Percentiles rank a stretch among this genome's conserved stretches.
Conservation (phyloP, 352 stramenopile genomes). For the Phytopythium oedochilum region DNA sequence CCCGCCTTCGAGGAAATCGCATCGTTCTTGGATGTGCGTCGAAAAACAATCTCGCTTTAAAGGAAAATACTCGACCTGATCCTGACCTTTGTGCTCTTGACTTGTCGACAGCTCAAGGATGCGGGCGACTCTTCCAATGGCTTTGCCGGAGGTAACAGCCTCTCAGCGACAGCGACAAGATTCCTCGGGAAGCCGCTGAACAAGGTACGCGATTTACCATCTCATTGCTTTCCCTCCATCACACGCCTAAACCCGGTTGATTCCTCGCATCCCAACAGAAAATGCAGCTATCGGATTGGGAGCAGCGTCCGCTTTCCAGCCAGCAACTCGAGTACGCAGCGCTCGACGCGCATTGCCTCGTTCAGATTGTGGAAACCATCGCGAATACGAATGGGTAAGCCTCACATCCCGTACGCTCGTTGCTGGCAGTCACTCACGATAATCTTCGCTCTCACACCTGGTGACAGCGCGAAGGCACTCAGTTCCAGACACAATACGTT, state of each 20-base stretch:
- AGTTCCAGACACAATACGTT: neutral
- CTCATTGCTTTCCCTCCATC: neutral
- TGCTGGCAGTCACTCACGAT: neutral
- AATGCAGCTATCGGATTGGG: slow-evolving; percentile 31
- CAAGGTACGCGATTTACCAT: slow-evolving; percentile 39
- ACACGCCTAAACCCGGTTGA: neutral
- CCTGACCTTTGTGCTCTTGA: slow-evolving; percentile 4
- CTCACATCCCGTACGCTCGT: neutral
- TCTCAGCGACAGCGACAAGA: slow-evolving; percentile 31
- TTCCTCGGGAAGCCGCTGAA: slow-evolving; percentile 57
- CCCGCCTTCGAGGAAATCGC: slow-evolving; percentile 24
- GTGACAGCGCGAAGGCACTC: too few relatives aligned
- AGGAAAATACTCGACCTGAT: neutral
- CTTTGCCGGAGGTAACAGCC: slow-evolving; percentile 21
- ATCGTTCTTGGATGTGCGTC: slow-evolving; percentile 43
- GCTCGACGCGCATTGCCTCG: slow-evolving; percentile 22
- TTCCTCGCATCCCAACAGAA: slow-evolving; percentile 8
- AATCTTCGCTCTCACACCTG: neutral
- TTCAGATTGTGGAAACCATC: slow-evolving; percentile 11
- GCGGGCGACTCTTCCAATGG: slow-evolving; percentile 18
- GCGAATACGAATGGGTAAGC: neutral
- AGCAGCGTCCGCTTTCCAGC: slow-evolving; percentile 17
- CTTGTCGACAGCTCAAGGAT: slow-evolving; percentile 19
- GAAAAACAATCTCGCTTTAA: too few relatives aligned
- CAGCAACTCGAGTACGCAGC: slow-evolving; percentile 22